Evolutionary conservation across 2,329 filamentous ascomycete species (phyloP).

Genomic region (Neofusicoccum laricinum): DNA sequence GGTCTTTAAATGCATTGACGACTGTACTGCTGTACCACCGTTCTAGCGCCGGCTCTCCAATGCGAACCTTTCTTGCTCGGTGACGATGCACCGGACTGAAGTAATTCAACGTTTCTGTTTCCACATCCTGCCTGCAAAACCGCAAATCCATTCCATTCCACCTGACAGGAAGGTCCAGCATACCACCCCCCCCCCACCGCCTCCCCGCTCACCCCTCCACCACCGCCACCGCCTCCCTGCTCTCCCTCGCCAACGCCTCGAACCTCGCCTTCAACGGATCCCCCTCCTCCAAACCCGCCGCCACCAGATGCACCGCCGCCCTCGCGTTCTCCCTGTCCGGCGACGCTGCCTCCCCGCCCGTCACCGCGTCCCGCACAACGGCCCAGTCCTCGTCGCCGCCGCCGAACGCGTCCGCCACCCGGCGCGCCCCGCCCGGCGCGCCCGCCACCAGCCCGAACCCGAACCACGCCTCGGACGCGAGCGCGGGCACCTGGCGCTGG

Average conservation of each 20-base stretch:
- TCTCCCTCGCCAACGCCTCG: background rate
- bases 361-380: background rate
- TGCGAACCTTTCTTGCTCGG: too few relatives aligned
- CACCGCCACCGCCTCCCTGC: background rate
- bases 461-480: conserved; percentile 13
- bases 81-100: too few relatives aligned
- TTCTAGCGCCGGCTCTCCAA: too few relatives aligned
- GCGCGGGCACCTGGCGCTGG: conserved; percentile 10
- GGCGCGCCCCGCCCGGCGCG: background rate
- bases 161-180: too few relatives aligned
- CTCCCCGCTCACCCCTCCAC: background rate
- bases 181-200: too few relatives aligned
- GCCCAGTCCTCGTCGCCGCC: conserved; percentile 6
- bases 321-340: background rate
- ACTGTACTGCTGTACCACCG: too few relatives aligned
- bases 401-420: background rate
- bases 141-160: too few relatives aligned
- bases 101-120: too few relatives aligned
- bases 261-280: background rate
- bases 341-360: background rate
- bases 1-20: too few relatives aligned
- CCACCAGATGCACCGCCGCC: background rate
- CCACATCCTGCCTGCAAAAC: too few relatives aligned
- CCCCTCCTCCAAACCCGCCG: background rate
- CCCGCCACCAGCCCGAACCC: conserved; percentile 13